A percentile compares a stretch with the other conserved stretches of the same genome.
Conservation (phyloP, 2,329 filamentous ascomycete species). For the Colletotrichum sp. region DNA sequence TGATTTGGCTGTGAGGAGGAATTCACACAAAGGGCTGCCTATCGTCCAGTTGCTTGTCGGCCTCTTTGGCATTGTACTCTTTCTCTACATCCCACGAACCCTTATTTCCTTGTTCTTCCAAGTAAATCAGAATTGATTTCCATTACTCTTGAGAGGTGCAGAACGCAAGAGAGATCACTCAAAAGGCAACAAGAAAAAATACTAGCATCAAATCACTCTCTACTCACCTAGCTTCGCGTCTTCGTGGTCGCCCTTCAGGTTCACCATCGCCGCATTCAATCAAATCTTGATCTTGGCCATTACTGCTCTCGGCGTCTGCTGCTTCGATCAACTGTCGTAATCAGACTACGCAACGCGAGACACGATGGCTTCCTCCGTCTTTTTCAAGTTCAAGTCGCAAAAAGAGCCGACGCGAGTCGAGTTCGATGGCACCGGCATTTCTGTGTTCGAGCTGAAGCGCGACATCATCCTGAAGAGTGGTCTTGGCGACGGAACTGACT, state of each 20-base stretch:
- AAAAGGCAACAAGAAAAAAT: constrained; percentile 25
- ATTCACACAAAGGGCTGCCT: constrained; percentile 24
- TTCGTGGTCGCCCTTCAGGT: constrained; percentile 8
- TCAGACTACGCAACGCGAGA: neutral
- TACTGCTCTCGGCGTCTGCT: constrained; percentile 1
- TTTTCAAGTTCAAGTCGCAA: constrained; percentile 99
- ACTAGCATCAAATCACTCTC: constrained; percentile 23
- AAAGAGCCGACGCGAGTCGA: constrained; percentile 93
- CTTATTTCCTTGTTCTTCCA: constrained; percentile 29
- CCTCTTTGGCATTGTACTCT: constrained; percentile 28
- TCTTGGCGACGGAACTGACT: constrained; percentile 93
- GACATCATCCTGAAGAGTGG: constrained; percentile 96
- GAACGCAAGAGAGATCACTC: constrained; percentile 28
- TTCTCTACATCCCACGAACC: constrained; percentile 20
- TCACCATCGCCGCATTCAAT: neutral
- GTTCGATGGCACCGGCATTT: constrained; percentile 97
- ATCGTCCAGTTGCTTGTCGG: constrained; percentile 22
- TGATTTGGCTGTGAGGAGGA: constrained; percentile 24
- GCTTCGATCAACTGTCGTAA: constrained; percentile 3
- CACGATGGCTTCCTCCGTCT: constrained; percentile 94
- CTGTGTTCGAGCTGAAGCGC: constrained; percentile 97
- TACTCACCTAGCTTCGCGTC: constrained; percentile 17
- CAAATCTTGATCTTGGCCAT: neutral
- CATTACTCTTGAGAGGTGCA: constrained; percentile 36
- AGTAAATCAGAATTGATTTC: constrained; percentile 61